A percentile compares a stretch with the other conserved stretches of the same genome.
These are phyloP conservation scores for Amanita pseudoporphyria DNA, from an alignment of 768 basidiomycete genomes.

Conservation along the genomic window DNA sequence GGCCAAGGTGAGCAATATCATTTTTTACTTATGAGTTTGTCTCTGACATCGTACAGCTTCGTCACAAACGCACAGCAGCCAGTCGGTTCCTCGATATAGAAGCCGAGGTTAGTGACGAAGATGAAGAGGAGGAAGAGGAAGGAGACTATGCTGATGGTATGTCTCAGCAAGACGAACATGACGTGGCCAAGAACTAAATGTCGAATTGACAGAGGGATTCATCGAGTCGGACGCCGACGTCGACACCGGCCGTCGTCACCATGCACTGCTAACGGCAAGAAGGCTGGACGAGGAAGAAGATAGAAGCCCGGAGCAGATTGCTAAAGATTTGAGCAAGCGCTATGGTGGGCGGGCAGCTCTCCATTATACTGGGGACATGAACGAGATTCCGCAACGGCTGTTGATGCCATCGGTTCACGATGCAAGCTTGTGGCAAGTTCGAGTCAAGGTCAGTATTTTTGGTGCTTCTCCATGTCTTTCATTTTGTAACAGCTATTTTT, in stretches of 20 bases:
- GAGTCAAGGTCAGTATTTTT: constrained; percentile 62
- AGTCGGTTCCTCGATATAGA: constrained; percentile 93
- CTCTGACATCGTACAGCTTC: constrained; percentile 30
- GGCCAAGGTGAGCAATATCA: constrained; percentile 38
- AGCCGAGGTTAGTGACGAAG: constrained; percentile 94
- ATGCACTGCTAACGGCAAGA: constrained; percentile 58
- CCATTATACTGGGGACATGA: constrained; percentile 86
- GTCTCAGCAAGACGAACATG: constrained; percentile 11
- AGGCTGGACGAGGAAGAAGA: constrained; percentile 68
- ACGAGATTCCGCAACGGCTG: constrained; percentile 83
- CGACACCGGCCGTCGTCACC: constrained; percentile 53
- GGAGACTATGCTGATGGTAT: constrained; percentile 54
- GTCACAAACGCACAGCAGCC: constrained; percentile 53
- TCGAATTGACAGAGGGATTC: constrained; percentile 45
- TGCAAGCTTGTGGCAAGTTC: constrained; percentile 90
- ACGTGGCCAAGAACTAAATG: constrained; percentile 7
- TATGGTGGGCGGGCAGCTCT: constrained; percentile 58
- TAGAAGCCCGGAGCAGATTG: constrained; percentile 77
- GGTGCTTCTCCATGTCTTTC: neutral
- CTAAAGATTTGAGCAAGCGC: constrained; percentile 69
- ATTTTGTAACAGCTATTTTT: constrained; percentile 1
- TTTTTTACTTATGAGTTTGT: neutral
- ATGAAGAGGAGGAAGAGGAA: constrained; percentile 86
- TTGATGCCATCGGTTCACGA: constrained; percentile 97
- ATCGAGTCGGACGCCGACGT: constrained; percentile 64